phyloP scores from a whole-genome alignment of 2,329 filamentous ascomycete genomes.

The Paracoccidioides lutzii region DNA sequence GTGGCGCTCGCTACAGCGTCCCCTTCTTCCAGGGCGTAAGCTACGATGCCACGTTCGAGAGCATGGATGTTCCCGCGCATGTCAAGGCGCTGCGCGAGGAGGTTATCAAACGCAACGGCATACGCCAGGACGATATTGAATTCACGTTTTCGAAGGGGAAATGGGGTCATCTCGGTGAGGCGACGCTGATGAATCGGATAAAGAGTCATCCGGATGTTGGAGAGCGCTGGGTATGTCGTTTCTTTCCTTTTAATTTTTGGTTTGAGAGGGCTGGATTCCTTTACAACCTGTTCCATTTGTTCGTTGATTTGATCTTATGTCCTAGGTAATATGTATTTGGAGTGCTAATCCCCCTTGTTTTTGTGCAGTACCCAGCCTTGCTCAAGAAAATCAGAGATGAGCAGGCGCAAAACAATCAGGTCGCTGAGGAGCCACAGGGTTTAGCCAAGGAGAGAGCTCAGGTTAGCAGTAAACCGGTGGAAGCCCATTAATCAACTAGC shows the following conservation, averaged over 20 bases:
- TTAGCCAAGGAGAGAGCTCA: neutral
- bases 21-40: slow-evolving; percentile 83
- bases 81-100: slow-evolving; percentile 49
- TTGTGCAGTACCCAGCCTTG: slow-evolving; percentile 46
- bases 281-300: neutral
- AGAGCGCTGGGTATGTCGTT: slow-evolving; percentile 48
- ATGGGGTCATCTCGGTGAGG: slow-evolving; percentile 60
- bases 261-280: too few species aligned
- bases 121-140: slow-evolving; percentile 61
- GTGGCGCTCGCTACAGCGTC: slow-evolving; percentile 62
- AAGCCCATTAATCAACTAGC: slow-evolving; percentile 3
- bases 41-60: slow-evolving; percentile 66
- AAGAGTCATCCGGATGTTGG: slow-evolving; percentile 83
- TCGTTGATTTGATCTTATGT: neutral
- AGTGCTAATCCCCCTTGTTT: neutral
- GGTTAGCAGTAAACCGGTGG: neutral
- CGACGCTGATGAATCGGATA: slow-evolving; percentile 68
- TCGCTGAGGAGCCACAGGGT: slow-evolving; percentile 8
- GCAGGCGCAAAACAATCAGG: slow-evolving; percentile 30
- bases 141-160: slow-evolving; percentile 68
- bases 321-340: neutral
- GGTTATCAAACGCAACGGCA: slow-evolving; percentile 44
- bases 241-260: neutral
- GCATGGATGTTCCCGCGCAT: slow-evolving; percentile 54
- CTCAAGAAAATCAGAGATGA: slow-evolving; percentile 44